These are phyloP conservation scores for Dentipellis fragilis DNA, from an alignment of 768 basidiomycete genomes.

Conservation along the genomic window DNA sequence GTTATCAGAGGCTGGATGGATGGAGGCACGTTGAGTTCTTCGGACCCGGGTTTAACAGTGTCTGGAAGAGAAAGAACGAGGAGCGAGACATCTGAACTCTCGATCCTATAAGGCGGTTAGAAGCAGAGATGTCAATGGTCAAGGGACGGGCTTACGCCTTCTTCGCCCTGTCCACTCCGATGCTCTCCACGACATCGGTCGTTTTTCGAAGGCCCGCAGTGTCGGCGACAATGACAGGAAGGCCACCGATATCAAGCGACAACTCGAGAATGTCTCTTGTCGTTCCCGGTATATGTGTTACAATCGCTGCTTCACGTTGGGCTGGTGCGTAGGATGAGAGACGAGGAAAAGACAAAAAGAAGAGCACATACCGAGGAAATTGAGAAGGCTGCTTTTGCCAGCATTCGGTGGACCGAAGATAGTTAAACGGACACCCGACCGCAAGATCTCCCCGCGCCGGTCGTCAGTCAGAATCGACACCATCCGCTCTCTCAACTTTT, in stretches of 20 bases:
- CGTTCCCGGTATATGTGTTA: slow-evolving; percentile 80
- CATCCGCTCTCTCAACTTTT: too few species aligned
- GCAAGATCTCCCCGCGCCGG: slow-evolving; percentile 73
- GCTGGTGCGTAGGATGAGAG: slow-evolving; percentile 32
- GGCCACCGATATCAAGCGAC: slow-evolving; percentile 79
- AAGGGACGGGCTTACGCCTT: slow-evolving; percentile 40
- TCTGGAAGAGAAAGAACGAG: slow-evolving; percentile 72
- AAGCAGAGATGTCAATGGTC: neutral
- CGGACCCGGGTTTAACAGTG: slow-evolving; percentile 9
- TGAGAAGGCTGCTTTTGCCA: slow-evolving; percentile 85
- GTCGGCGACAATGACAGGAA: slow-evolving; percentile 74
- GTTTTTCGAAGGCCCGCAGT: slow-evolving; percentile 77
- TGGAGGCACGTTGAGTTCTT: slow-evolving; percentile 27
- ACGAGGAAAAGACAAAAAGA: neutral
- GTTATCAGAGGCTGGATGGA: slow-evolving; percentile 40
- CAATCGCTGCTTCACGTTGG: slow-evolving; percentile 82
- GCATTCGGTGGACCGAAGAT: slow-evolving; percentile 93
- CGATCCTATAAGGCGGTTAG: slow-evolving; percentile 35
- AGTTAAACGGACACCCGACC: slow-evolving; percentile 71
- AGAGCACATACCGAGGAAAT: slow-evolving; percentile 54
- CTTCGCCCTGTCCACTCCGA: slow-evolving; percentile 70
- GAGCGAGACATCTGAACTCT: slow-evolving; percentile 59
- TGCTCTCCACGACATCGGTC: slow-evolving; percentile 62
- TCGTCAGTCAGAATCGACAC: slow-evolving; percentile 50
- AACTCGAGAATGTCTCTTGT: slow-evolving; percentile 83